Base-by-base conservation (phyloP, 306 rosid species). In the Betula pendula region DNA sequence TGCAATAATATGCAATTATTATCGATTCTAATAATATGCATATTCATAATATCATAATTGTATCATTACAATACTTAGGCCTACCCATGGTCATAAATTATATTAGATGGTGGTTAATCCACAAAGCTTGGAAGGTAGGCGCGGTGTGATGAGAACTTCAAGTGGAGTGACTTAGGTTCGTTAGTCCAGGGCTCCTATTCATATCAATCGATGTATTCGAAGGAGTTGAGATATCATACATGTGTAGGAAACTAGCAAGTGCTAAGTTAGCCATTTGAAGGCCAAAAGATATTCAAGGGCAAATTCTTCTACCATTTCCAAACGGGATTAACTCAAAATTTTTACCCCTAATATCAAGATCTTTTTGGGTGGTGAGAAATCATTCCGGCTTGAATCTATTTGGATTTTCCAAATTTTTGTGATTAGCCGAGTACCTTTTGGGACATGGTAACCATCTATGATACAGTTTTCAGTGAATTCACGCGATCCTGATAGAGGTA, bases 321-420 rank as follows among this genome's bases (percentile, higher is more conserved):
- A 89, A 87, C 0, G 93, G 96, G 27, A 86, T 73, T 0, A 89
- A 59, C 77, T 84, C 88, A 15, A 80, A 87, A 62, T 81, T 75
- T 7, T 78, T 73, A 11, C 93, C 92, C 65, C 71, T 84, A 0
- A 85, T 81, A 69, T 91, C 89, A 8, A 86, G 48, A 33, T 47
- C 68, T 29, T 81, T 85, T 25, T 91, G 88, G 7, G 80, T 73
- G 6, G 71, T 84, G 1, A 91, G 53, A 59, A 89, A 89, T 35
- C 93, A 84, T 74, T 87, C 89, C 0, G 92, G 96, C 68, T 65
- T 73, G 79, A 87, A 91, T 70, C 94, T 0, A 83, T 84, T 1
- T 87, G 94, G 50, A 89, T 68, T 80, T 89, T 89, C 87, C 83
- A 83, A 27, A 81, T 42, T 75, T 91, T 91, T 19, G 81, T 31